Evolutionary conservation across 2,329 filamentous ascomycete genomes (phyloP), one percentile per base, ranked within the genome.

Genomic region (Fusarium beomiforme): DNA sequence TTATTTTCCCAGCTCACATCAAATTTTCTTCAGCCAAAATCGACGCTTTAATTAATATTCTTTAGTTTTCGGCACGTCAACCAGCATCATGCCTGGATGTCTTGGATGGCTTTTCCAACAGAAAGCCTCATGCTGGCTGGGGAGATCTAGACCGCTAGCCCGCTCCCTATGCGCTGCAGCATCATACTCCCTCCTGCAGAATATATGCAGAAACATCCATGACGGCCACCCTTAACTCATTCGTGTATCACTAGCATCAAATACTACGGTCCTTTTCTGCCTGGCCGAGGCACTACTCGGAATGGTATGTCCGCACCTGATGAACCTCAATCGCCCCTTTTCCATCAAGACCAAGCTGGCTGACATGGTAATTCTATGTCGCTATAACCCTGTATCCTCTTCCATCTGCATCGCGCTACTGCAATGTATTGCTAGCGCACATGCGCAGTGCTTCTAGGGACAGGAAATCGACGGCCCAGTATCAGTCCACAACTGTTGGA

Each of bases 381-480:
- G 49, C 49, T 54, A 68, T 68, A 65, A 42, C 34, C 56, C 23
- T 67, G 63, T 61, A 64, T 58, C 51, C 54, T 62, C 42, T 39
- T 59, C 56, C 50, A 63, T 56, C 50, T 74, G 71, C 71, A 76
- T 71, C 60, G 51, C 72, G 63, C 75, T 75, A 76, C 74, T 76
- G 74, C 74, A 74, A 29, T 39, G 53, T 55, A 33, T 56, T 65
- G 51, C 71, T 76, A 76, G 75, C 69, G 69, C 51, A 59, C 41
- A 21, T 64, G 49, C 64, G 50, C 64, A 64, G 64, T 51, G 54
- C 59, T 62, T 68, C 57, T 67, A 55, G 39, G 44, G 49, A 63
- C 61, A 72, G 66, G 66, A 69, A 67, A 70, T 58, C 42, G 41
- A 49, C 67, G 69, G 65, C 47, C 60, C 55, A 74, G 62, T 50